These are phyloP conservation scores for Rhodotorula mucilaginosa DNA, from an alignment of 1,284 basidiomycete genomes.

Conservation along the genomic window DNA sequence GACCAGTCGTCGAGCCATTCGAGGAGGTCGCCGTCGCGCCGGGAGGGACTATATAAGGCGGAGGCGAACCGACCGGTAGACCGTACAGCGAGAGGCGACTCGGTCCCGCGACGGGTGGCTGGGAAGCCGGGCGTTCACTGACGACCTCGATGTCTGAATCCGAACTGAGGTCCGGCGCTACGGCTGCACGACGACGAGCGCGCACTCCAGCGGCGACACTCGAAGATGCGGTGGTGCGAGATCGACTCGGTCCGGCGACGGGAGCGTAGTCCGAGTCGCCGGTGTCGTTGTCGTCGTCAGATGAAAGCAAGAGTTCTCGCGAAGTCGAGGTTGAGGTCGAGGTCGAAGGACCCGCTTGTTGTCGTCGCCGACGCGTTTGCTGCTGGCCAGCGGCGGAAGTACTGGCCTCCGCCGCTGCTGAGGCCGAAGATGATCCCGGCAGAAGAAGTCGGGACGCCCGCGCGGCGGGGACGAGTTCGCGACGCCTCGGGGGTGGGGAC, in stretches of 20 bases:
- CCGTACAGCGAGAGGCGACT: neutral
- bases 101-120: neutral
- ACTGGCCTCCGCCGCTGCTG: neutral
- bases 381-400: neutral
- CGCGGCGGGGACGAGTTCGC: slow-evolving; percentile 6
- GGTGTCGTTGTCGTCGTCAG: slow-evolving; percentile 9
- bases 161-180: neutral
- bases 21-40: slow-evolving; percentile 1
- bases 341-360: neutral
- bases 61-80: slow-evolving; percentile 5
- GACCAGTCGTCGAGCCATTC: neutral
- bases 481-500: slow-evolving; percentile 5
- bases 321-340: no score
- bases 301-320: neutral
- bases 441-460: slow-evolving; percentile 6
- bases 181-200: no score
- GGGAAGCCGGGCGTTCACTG: slow-evolving; percentile 6
- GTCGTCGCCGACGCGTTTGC: neutral
- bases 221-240: no score
- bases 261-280: slow-evolving; percentile 3
- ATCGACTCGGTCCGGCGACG: neutral
- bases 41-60: slow-evolving; percentile 21
- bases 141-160: slow-evolving; percentile 28
- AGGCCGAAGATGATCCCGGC: neutral
- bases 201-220: no score